Base-by-base conservation (phyloP, 257 asterid species). In the Mitragyna speciosa region DNA sequence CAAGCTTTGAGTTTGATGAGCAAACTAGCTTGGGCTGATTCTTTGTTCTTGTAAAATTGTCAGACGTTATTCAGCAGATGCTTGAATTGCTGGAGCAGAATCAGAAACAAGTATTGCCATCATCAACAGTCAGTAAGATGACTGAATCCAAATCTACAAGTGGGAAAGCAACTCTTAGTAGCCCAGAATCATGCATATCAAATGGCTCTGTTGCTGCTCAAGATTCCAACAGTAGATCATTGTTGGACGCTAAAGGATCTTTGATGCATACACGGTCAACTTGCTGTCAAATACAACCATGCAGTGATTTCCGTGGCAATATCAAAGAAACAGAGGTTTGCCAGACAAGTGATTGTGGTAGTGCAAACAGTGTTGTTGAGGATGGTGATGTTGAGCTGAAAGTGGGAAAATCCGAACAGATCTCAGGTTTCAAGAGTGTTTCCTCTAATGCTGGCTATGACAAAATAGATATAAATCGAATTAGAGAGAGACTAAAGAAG, bases 61-160 rank as follows among this genome's bases (percentile, higher is more conserved):
- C 91, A 90, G 92, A 75, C 66, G 87, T 89, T 82, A 84, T 83
- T 78, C 89, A 87, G 54, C 86, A 83, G 76, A 90, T 89, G 95
- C 82, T 78, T 41, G 82, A n/a, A 45, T 22, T 89, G 82, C 82
- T 86, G 68, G 90, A 79, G 39, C 80, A 81, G 77, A 83, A 77
- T 76, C 80, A 79, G 77, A 84, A 75, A 59, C 88, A 76, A 83
- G 79, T 76, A 39, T 9, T 43, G 76, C 85, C 79, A 31, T 66
- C 88, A 73, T 66, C 88, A 73, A 47, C 81, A 12, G 70, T 52
- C 15, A 49, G 75, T 63, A 70, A 56, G 71, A 82, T 59, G 64
- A 49, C 72, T 22, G 79, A 63, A 72, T 41, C 52, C 45, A 86
- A 81, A 70, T 70, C 85, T 28, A 70, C 47, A 48, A 64, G 67